Evolutionary conservation across 2,329 filamentous ascomycete genomes (phyloP), one percentile per base, ranked within the genome.

Genomic region (Fulvia fulva): DNA sequence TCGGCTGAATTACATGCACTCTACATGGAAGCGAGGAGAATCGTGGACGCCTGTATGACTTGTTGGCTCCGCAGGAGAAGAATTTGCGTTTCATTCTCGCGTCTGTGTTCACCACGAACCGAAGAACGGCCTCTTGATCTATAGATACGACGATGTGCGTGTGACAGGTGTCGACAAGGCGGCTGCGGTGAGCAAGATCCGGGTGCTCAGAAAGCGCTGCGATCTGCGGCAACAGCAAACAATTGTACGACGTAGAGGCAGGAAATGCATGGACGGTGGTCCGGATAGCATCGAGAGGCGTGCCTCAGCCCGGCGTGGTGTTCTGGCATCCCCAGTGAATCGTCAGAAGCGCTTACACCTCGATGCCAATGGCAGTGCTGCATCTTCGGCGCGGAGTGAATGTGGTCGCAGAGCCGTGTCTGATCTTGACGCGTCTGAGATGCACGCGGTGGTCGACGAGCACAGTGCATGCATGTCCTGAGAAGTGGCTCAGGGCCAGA

Each of bases 211-310:
- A 59, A 52, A 61, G 54, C 53, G n/a, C 34, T 14, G 54, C 51
- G 56, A 62, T 58, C 55, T 60, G 55, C 62, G 53, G 63, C 57
- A 51, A 51, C 50, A 62, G 63, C 61, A 65, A 65, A 65, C 63
- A 63, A 65, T 58, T 60, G 59, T 65, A 55, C 61, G 54, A 65
- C 58, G 32, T 44, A 21, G 49, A 57, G 25, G 47, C 23, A 32
- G 23, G 26, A 28, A 23, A 56, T 43, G 56, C 32, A 19, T 50
- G 49, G 25, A 57, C 22, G 53, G 32, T 59, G 60, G 57, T 58
- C 46, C 28, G 44, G 55, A 55, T n/a, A 59, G 52, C 56, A 44
- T 58, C 55, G 25, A 34, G 53, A 58, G 61, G 61, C 57, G 59
- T 58, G 58, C 61, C 45, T 55, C 57, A 52, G 37, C 34, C 23